These are phyloP conservation scores for Sphagnum fallax DNA, from an alignment of 228 moss, liverwort and hornwort genomes.

Conservation along the genomic window DNA sequence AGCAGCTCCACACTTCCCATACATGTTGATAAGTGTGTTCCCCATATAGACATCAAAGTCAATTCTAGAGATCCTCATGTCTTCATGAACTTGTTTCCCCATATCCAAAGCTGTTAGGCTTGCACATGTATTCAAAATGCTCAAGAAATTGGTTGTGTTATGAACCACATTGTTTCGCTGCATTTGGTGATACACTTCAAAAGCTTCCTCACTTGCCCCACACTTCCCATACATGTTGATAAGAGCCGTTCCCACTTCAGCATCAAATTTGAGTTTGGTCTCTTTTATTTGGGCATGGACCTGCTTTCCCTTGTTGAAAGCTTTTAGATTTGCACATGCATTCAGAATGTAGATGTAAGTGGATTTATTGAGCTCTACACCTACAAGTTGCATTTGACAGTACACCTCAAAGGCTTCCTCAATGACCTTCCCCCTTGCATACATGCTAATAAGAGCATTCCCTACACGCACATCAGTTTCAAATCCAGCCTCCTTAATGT, in stretches of 20 bases:
- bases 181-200: too few species aligned
- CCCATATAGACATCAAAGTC: too few species aligned
- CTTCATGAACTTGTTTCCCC: too few species aligned
- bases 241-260: constrained; percentile 31
- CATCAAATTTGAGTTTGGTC: constrained; percentile 20
- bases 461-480: constrained; percentile 4
- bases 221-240: constrained; percentile 32
- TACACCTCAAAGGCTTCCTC: constrained; percentile 23
- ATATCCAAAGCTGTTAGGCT: too few species aligned
- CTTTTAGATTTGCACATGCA: constrained; percentile 19
- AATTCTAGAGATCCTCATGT: too few species aligned
- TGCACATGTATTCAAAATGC: too few species aligned
- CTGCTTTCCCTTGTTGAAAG: constrained; percentile 13
- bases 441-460: constrained; percentile 17
- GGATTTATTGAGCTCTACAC: constrained; percentile 18
- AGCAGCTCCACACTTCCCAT: too few species aligned
- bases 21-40: too few species aligned
- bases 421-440: constrained; percentile 18
- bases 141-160: too few species aligned
- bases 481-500: not conserved
- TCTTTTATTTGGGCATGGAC: constrained; percentile 10
- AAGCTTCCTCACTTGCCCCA: constrained; percentile 3
- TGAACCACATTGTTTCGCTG: too few species aligned
- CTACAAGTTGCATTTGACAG: constrained; percentile 19
- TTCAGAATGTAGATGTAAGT: constrained; percentile 20